phyloP scores from a whole-genome alignment of 2,329 filamentous ascomycete genomes.

The Pestalotiopsis fici region DNA sequence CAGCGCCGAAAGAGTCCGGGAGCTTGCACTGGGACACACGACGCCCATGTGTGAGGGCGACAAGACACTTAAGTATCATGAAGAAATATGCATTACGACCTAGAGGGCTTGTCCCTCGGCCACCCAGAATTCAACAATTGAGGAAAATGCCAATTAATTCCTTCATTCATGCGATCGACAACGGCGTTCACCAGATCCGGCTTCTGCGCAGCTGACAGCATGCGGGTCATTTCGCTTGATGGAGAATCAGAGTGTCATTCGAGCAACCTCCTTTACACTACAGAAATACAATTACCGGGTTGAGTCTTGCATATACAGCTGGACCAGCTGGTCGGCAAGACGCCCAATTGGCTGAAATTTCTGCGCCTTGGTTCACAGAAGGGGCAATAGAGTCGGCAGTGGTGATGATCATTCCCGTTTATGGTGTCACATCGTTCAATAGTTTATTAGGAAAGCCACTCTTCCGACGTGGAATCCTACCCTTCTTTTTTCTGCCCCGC shows the following conservation, averaged over 20 bases:
- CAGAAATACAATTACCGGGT: not conserved
- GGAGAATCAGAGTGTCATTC: not conserved
- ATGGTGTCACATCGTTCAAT: not conserved
- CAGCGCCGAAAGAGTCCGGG: not conserved
- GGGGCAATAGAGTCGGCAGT: conserved; percentile 1
- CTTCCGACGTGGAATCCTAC: not conserved
- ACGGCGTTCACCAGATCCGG: not conserved
- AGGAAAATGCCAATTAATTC: not conserved
- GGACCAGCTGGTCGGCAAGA: not conserved
- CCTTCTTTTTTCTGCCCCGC: not conserved
- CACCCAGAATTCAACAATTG: not conserved
- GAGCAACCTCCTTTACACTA: not conserved
- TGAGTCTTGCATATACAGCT: not conserved
- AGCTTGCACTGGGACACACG: not conserved
- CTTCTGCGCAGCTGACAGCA: not conserved
- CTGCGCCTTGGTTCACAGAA: not conserved
- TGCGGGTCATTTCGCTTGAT: not conserved
- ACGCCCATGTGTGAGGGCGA: not conserved
- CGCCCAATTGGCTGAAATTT: not conserved
- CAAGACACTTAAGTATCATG: not conserved
- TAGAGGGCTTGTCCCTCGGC: not conserved
- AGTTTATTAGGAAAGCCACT: not conserved
- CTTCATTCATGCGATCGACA: not conserved
- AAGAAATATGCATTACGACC: not conserved
- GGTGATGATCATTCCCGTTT: not conserved